Evolutionary conservation across 768 basidiomycete genomes (phyloP).

Genomic region (Mycena vitilis): DNA sequence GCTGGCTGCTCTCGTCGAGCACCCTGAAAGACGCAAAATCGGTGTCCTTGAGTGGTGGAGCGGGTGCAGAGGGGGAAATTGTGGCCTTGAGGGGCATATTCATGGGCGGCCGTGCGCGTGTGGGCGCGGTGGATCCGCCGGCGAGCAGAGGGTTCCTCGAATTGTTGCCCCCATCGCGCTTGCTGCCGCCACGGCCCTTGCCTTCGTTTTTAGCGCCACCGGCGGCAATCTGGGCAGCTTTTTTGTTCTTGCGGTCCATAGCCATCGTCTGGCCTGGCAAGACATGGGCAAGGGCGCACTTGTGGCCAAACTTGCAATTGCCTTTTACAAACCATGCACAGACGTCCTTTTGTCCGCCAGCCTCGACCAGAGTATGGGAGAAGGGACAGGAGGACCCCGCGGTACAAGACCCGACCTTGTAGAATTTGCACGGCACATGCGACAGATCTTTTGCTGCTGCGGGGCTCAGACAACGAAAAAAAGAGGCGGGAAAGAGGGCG

Average conservation of each 20-base stretch:
- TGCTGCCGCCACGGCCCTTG: slow-evolving; percentile 47
- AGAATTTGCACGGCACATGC: slow-evolving; percentile 98
- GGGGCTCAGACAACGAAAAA: slow-evolving; percentile 23
- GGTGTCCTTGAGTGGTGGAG: slow-evolving; percentile 79
- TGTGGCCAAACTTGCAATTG: slow-evolving; percentile 75
- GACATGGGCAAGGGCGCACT: slow-evolving; percentile 95
- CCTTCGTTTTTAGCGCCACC: slow-evolving; percentile 52
- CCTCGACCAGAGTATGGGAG: slow-evolving; percentile 81
- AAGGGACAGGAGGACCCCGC: slow-evolving; percentile 97
- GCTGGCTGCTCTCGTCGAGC: slow-evolving; percentile 68
- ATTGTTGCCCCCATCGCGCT: slow-evolving; percentile 48
- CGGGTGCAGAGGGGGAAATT: slow-evolving; percentile 81
- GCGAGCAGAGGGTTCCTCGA: slow-evolving; percentile 56
- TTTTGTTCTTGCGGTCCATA: slow-evolving; percentile 99
- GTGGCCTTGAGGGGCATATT: slow-evolving; percentile 77
- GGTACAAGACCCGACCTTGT: slow-evolving; percentile 93
- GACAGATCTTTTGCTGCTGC: slow-evolving; percentile 85
- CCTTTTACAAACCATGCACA: slow-evolving; percentile 96
- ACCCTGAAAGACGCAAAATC: slow-evolving; percentile 78
- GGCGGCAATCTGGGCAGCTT: slow-evolving; percentile 80
- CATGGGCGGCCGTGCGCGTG: slow-evolving; percentile 72
- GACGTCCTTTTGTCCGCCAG: slow-evolving; percentile 82
- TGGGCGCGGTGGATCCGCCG: slow-evolving; percentile 77
- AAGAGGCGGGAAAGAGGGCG: slow-evolving; percentile 1
- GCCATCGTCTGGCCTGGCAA: slow-evolving; percentile 93